A percentile compares a stretch with the other conserved stretches of the same genome.
Conservation (phyloP, 345 rosid genomes). For the Camelina sativa region DNA sequence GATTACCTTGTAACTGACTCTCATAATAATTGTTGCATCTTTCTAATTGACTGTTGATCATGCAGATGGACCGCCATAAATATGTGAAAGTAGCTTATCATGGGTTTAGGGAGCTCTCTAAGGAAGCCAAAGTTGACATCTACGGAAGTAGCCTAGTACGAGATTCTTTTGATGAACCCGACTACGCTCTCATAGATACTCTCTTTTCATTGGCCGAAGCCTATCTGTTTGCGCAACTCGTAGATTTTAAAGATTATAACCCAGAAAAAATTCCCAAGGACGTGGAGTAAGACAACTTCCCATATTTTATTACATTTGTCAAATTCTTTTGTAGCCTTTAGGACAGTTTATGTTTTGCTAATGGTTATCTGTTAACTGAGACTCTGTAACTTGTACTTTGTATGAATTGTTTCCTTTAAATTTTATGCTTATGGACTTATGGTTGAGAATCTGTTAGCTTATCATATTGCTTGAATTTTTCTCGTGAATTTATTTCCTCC, state of each 20-base stretch:
- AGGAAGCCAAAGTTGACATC: conserved; percentile 86
- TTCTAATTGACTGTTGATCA: conserved; percentile 27
- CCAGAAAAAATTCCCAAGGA: conserved; percentile 67
- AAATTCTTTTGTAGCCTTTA: not conserved
- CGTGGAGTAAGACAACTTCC: conserved; percentile 63
- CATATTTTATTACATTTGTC: conserved; percentile 5
- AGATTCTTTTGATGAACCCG: conserved; percentile 94
- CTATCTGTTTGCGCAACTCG: conserved; percentile 95
- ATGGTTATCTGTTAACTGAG: not conserved
- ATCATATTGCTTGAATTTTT: not conserved
- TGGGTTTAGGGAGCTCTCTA: conserved; percentile 88
- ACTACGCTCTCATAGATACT: conserved; percentile 95
- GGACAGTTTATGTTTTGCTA: not conserved
- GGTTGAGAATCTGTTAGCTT: not conserved
- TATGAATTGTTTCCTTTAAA: not conserved
- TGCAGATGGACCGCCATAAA: conserved; percentile 97
- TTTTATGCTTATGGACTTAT: not conserved
- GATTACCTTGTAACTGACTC: not conserved
- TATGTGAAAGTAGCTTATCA: conserved; percentile 98
- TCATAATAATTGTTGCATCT: not conserved
- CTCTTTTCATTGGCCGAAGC: conserved; percentile 97
- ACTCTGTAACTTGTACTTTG: not conserved
- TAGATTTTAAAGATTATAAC: conserved; percentile 80
- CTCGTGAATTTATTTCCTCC: not conserved
- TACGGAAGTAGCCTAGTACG: conserved; percentile 86